Conservation (phyloP, 2,329 filamentous ascomycete species). For the Colletotrichum sp. region DNA sequence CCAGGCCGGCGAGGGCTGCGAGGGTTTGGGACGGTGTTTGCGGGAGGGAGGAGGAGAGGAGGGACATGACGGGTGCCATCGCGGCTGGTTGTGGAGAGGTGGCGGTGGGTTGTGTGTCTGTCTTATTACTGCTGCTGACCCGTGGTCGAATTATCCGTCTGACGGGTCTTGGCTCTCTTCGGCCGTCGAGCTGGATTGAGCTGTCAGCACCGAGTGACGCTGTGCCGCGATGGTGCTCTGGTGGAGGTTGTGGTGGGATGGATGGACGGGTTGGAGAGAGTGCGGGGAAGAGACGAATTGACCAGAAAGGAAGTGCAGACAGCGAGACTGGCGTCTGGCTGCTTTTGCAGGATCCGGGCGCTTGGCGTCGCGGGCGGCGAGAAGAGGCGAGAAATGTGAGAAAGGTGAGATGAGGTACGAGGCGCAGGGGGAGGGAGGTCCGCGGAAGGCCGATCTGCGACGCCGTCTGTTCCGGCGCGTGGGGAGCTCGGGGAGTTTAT, state of each 20-base stretch:
- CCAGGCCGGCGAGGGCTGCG: constrained; percentile 8
- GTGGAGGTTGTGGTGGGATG: not conserved
- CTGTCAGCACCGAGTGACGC: not conserved
- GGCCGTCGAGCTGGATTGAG: not conserved
- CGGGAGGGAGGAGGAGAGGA: constrained; percentile 3
- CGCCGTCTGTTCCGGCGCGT: not conserved
- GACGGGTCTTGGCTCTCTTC: not conserved
- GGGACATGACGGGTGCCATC: not conserved
- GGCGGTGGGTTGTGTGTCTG: not conserved
- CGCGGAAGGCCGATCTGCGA: constrained; percentile 16
- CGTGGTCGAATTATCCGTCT: not conserved
- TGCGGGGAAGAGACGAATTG: not conserved
- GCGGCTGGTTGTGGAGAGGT: not conserved
- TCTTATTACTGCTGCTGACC: not conserved
- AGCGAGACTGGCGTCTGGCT: not conserved
- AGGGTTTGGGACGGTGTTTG: constrained; percentile 11
- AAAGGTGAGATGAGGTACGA: not conserved
- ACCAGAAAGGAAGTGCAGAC: not conserved
- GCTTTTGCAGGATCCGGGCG: not conserved
- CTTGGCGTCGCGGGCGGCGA: not conserved
- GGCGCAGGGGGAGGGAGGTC: not conserved
- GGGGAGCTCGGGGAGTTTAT: not conserved
- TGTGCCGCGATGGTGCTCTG: not conserved
- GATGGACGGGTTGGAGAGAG: not conserved
- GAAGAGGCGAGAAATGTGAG: not conserved